A percentile compares a stretch with the other conserved stretches of the same genome.
These are phyloP conservation scores for Paraphoma chrysanthemicola DNA, from an alignment of 2,329 filamentous ascomycete species.

Conservation along the genomic window DNA sequence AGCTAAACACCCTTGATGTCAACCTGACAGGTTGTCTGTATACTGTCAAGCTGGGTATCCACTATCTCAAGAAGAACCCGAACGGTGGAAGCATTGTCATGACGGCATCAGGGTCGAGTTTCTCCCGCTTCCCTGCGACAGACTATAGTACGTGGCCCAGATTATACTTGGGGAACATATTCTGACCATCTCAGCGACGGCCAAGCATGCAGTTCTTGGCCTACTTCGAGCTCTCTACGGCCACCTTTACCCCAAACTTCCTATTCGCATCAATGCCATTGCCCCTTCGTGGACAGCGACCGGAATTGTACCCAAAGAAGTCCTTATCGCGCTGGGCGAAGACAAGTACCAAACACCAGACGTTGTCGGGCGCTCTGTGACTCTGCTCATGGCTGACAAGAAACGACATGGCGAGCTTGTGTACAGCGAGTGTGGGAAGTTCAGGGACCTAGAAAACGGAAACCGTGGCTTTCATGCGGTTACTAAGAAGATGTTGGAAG, in stretches of 20 bases:
- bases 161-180: background rate
- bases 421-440: constrained; percentile 31
- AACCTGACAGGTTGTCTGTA: constrained; percentile 40
- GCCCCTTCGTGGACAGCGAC: constrained; percentile 43
- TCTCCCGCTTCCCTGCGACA: constrained; percentile 27
- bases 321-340: constrained; percentile 23
- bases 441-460: constrained; percentile 38
- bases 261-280: constrained; percentile 44
- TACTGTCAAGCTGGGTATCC: constrained; percentile 37
- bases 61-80: constrained; percentile 33
- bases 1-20: constrained; percentile 33
- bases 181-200: constrained; percentile 23
- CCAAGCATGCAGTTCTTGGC: constrained; percentile 43
- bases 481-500: constrained; percentile 24
- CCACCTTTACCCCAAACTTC: constrained; percentile 26
- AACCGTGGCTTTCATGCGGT: constrained; percentile 24
- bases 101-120: constrained; percentile 38
- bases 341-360: constrained; percentile 29
- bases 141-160: constrained; percentile 36
- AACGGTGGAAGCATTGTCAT: constrained; percentile 42
- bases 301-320: constrained; percentile 20
- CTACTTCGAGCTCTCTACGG: constrained; percentile 34
- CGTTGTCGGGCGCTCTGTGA: constrained; percentile 30
- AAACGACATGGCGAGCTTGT: constrained; percentile 36
- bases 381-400: constrained; percentile 34